Percentiles rank a stretch among this genome's conserved stretches.
phyloP scores from a whole-genome alignment of 176 grass and related monocot genomes.

The Oryza meyeriana region DNA sequence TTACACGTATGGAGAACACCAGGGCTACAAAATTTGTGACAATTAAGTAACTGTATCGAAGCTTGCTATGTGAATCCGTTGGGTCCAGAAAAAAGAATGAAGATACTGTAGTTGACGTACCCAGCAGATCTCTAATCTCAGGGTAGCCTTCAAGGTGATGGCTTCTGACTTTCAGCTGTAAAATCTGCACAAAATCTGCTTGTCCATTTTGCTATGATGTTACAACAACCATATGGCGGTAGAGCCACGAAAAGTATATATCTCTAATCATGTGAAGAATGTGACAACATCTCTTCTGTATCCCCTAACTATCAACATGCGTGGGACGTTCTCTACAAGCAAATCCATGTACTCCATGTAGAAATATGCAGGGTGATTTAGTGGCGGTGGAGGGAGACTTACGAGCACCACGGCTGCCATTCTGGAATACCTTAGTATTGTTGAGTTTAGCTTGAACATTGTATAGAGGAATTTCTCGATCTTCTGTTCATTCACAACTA shows the following conservation, averaged over 20 bases:
- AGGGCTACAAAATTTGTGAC: conserved; percentile 47
- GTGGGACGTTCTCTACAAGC: conserved; percentile 92
- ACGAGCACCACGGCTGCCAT: conserved; percentile 96
- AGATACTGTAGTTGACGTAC: conserved; percentile 16
- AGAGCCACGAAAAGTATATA: conserved; percentile 20
- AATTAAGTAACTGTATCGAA: neutral
- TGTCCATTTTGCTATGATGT: conserved; percentile 29
- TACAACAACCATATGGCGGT: conserved; percentile 22
- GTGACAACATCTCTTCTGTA: conserved; percentile 96
- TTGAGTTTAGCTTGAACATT: conserved; percentile 89
- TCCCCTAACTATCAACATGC: conserved; percentile 96
- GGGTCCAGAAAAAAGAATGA: conserved; percentile 38
- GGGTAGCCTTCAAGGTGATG: conserved; percentile 23
- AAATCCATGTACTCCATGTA: conserved; percentile 99
- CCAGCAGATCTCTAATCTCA: conserved; percentile 16
- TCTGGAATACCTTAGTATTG: conserved; percentile 89
- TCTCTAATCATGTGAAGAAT: conserved; percentile 72
- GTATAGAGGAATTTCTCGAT: conserved; percentile 96
- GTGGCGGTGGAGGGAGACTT: conserved; percentile 82
- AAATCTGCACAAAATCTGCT: conserved; percentile 35
- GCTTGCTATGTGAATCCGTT: conserved; percentile 22
- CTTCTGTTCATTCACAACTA: conserved; percentile 78
- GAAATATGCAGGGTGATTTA: conserved; percentile 86
- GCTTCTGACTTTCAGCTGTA: conserved; percentile 23
- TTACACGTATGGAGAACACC: conserved; percentile 4